Evolutionary conservation across 768 basidiomycete species (phyloP).

Genomic region (Phaffia tasmanica): DNA sequence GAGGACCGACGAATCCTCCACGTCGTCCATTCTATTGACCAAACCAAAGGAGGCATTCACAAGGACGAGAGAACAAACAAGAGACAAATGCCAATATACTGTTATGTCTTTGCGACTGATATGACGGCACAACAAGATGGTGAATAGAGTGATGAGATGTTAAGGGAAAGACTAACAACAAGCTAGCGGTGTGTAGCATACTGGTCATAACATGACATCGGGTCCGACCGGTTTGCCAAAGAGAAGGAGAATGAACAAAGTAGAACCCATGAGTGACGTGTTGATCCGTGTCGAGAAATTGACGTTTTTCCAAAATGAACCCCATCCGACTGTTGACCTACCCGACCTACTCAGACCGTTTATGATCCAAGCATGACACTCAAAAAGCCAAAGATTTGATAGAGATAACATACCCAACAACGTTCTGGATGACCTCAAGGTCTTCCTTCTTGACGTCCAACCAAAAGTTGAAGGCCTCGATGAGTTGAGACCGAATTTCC

Average conservation of each 20-base stretch:
- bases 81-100: not conserved
- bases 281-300: no score
- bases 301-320: no score
- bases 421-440: slow-evolving; percentile 58
- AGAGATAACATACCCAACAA: slow-evolving; percentile 48
- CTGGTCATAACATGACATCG: no score
- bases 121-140: not conserved
- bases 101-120: not conserved
- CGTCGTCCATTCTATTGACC: slow-evolving; percentile 69
- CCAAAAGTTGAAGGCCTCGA: slow-evolving; percentile 90
- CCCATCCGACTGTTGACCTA: no score
- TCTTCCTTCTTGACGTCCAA: slow-evolving; percentile 64
- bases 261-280: no score
- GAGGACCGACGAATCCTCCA: slow-evolving; percentile 80
- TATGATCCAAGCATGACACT: no score
- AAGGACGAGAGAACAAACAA: not conserved
- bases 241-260: no score
- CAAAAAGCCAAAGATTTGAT: no score
- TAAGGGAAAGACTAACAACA: slow-evolving; percentile 52
- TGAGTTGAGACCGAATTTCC: slow-evolving; percentile 75
- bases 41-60: not conserved
- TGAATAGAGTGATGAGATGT: not conserved
- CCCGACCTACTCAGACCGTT: no score
- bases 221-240: no score
- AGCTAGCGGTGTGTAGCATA: slow-evolving; percentile 88